Evolutionary conservation across 2,329 filamentous ascomycete genomes (phyloP).

Genomic region (Dothideomycetidae sp.): DNA sequence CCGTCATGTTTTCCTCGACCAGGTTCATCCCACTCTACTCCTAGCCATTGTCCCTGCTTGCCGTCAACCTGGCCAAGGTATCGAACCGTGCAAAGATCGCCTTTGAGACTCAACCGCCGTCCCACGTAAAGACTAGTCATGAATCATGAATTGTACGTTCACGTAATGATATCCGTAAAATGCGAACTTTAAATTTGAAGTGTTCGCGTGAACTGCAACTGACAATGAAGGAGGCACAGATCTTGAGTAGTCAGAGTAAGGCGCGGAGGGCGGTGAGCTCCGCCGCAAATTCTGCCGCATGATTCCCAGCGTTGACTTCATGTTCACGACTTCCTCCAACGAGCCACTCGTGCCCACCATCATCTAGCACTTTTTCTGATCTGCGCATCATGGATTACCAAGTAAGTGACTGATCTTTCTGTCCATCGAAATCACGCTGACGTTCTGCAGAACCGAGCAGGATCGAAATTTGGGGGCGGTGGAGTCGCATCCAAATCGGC

Average conservation of each 20-base stretch:
- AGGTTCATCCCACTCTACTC: slow-evolving; percentile 91
- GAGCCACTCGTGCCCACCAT: too few species aligned
- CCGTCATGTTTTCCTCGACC: slow-evolving; percentile 82
- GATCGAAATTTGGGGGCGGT: slow-evolving; percentile 94
- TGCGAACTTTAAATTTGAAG: too few species aligned
- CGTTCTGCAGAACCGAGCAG: slow-evolving; percentile 63
- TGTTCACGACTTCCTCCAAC: too few species aligned
- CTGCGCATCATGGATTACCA: slow-evolving; percentile 40
- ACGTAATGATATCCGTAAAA: too few species aligned
- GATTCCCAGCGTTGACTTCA: not conserved
- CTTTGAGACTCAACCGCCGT: slow-evolving; percentile 67
- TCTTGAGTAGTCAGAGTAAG: too few species aligned
- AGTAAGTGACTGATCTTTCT: too few species aligned
- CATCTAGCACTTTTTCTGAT: too few species aligned
- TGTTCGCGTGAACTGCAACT: too few species aligned
- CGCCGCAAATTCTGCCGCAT: not conserved
- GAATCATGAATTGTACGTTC: not conserved
- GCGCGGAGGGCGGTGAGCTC: not conserved
- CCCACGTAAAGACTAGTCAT: slow-evolving; percentile 36
- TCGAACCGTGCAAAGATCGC: slow-evolving; percentile 66
- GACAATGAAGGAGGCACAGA: too few species aligned
- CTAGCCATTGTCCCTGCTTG: slow-evolving; percentile 70
- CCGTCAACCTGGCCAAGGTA: slow-evolving; percentile 66
- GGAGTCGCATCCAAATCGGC: slow-evolving; percentile 88
- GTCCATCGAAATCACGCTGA: not conserved